phyloP scores from a whole-genome alignment of 495 filamentous ascomycete species.

The Aspergillus sclerotiicarbonarius region DNA sequence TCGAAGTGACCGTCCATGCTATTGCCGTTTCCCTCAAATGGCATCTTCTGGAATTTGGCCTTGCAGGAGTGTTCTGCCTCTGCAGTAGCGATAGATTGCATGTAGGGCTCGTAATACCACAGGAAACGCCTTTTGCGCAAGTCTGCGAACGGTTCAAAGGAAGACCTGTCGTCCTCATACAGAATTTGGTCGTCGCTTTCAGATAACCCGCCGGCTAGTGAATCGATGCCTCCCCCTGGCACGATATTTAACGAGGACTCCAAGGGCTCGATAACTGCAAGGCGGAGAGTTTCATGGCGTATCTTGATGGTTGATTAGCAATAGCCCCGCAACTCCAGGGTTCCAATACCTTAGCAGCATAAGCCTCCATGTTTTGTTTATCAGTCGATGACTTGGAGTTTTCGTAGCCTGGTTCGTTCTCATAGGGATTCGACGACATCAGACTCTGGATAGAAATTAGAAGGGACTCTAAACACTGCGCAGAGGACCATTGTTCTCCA shows the following conservation, averaged over 20 bases:
- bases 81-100: conserved; percentile 62
- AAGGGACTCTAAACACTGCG: conserved; percentile 92
- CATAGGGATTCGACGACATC: conserved; percentile 91
- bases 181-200: conserved; percentile 46
- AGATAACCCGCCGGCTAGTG: conserved; percentile 12
- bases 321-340: background rate
- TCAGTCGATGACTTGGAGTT: conserved; percentile 63
- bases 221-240: conserved; percentile 44
- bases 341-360: conserved; percentile 71
- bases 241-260: conserved; percentile 73
- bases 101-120: conserved; percentile 92
- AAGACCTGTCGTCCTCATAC: conserved; percentile 7
- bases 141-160: conserved; percentile 77
- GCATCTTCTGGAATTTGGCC: conserved; percentile 69
- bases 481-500: conserved; percentile 93
- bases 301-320: conserved; percentile 55
- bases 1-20: conserved; percentile 85
- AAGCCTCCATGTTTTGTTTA: conserved; percentile 73
- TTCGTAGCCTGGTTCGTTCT: conserved; percentile 94
- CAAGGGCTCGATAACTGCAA: conserved; percentile 81
- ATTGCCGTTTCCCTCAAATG: conserved; percentile 78
- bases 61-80: conserved; percentile 49
- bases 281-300: conserved; percentile 82
- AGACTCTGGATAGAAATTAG: conserved; percentile 94
- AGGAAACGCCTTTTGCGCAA: conserved; percentile 88